Conservation (phyloP, 306 rosid species). For the Urtica urens region DNA sequence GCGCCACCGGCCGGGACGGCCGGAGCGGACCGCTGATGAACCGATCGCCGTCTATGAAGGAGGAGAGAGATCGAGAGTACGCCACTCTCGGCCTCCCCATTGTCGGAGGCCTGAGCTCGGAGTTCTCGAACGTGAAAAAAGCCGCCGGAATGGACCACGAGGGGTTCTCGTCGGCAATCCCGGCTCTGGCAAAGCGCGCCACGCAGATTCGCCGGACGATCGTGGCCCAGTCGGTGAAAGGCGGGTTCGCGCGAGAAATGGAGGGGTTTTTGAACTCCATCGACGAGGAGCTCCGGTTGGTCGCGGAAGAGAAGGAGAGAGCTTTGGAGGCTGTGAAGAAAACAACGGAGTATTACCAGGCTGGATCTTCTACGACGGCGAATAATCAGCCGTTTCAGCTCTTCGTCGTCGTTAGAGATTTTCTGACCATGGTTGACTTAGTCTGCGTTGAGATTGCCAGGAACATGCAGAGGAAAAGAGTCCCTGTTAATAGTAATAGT, state of each 20-base stretch:
- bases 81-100: constrained; percentile 62
- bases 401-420: constrained; percentile 72
- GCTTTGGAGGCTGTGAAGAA: constrained; percentile 52
- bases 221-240: constrained; percentile 31
- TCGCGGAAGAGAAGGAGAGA: constrained; percentile 40
- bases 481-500: no score
- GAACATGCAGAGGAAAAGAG: constrained; percentile 42
- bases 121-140: constrained; percentile 69
- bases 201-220: constrained; percentile 27
- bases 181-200: constrained; percentile 36
- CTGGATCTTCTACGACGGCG: constrained; percentile 48
- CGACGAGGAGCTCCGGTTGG: constrained; percentile 39
- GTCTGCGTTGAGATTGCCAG: constrained; percentile 72
- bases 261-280: constrained; percentile 48
- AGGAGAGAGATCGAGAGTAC: constrained; percentile 59
- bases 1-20: constrained; percentile 43
- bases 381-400: constrained; percentile 51
- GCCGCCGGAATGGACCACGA: constrained; percentile 52
- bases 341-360: constrained; percentile 65
- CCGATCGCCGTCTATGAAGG: constrained; percentile 25
- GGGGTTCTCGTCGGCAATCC: constrained; percentile 27
- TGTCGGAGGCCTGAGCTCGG: constrained; percentile 87
- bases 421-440: constrained; percentile 77
- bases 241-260: constrained; percentile 59
- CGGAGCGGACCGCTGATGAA: constrained; percentile 38